Evolutionary conservation across 1,284 basidiomycete species (phyloP).

Genomic region (Ustilago trichophora): DNA sequence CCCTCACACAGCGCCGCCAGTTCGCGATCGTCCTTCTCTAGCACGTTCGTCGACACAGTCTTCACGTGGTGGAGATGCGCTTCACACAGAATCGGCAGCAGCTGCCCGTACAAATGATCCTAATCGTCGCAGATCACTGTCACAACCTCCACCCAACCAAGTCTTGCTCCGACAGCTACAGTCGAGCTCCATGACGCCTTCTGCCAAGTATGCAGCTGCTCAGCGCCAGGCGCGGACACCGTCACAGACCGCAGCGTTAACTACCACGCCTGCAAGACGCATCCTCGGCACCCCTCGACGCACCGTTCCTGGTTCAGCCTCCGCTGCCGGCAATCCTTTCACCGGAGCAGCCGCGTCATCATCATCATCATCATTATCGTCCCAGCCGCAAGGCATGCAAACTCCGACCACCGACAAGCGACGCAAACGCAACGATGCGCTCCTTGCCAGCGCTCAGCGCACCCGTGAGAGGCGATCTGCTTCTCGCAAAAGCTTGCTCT

Average conservation of each 20-base stretch:
- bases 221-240: constrained; percentile 22
- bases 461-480: constrained; percentile 23
- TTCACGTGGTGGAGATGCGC: background rate
- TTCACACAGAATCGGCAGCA: background rate
- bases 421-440: constrained; percentile 43
- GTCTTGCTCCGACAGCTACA: constrained; percentile 40
- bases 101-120: constrained; percentile 3
- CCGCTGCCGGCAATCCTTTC: constrained; percentile 12
- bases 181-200: constrained; percentile 24
- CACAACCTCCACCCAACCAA: constrained; percentile 47
- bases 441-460: constrained; percentile 39
- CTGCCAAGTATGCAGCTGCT: constrained; percentile 22
- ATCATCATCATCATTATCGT: constrained; percentile 1
- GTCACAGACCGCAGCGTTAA: constrained; percentile 8
- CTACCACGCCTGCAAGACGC: constrained; percentile 29
- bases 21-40: constrained; percentile 6
- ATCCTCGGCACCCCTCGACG: constrained; percentile 35
- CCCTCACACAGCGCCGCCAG: constrained; percentile 22
- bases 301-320: constrained; percentile 8
- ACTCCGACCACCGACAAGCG: constrained; percentile 46
- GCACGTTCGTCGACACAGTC: constrained; percentile 1
- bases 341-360: constrained; percentile 1
- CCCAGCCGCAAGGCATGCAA: constrained; percentile 23
- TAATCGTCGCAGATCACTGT: constrained; percentile 32
- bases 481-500: constrained; percentile 32